phyloP scores from a whole-genome alignment of 352 stramenopile species.

The Globisporangium canariense region DNA sequence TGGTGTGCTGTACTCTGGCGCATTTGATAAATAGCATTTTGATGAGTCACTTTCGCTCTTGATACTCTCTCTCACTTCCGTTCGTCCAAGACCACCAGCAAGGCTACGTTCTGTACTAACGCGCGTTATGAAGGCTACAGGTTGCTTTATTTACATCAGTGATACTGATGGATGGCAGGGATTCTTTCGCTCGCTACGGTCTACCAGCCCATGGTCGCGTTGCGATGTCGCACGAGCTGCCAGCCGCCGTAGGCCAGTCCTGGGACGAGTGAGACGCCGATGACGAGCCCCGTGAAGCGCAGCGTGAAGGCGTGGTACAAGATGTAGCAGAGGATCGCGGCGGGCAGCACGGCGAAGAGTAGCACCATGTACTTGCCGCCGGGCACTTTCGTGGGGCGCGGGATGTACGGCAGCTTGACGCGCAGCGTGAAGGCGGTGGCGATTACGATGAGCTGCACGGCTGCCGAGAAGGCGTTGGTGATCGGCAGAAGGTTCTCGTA shows the following conservation, averaged over 20 bases:
- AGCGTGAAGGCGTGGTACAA: constrained; percentile 36
- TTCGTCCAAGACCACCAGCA: too few species aligned
- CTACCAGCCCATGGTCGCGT: constrained; percentile 16
- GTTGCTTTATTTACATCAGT: too few species aligned
- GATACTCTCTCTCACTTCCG: too few species aligned
- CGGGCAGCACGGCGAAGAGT: constrained; percentile 2
- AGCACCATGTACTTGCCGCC: constrained; percentile 35
- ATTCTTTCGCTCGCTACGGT: too few species aligned
- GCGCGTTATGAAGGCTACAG: too few species aligned
- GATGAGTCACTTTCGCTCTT: too few species aligned
- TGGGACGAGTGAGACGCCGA: constrained; percentile 31
- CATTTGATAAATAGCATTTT: too few species aligned
- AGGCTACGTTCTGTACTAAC: too few species aligned
- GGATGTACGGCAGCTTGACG: constrained; percentile 59
- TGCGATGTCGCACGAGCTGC: constrained; percentile 11
- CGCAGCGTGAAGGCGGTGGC: constrained; percentile 86
- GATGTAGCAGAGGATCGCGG: constrained; percentile 46
- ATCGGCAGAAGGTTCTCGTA: constrained; percentile 80
- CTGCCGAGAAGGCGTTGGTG: constrained; percentile 90
- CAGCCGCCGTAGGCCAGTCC: constrained; percentile 24
- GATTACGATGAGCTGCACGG: constrained; percentile 88
- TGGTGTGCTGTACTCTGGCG: too few species aligned
- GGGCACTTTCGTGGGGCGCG: constrained; percentile 54
- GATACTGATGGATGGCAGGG: too few species aligned
- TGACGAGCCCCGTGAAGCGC: constrained; percentile 27